phyloP scores from a whole-genome alignment of 257 asterid species.

The Lavandula angustifolia region DNA sequence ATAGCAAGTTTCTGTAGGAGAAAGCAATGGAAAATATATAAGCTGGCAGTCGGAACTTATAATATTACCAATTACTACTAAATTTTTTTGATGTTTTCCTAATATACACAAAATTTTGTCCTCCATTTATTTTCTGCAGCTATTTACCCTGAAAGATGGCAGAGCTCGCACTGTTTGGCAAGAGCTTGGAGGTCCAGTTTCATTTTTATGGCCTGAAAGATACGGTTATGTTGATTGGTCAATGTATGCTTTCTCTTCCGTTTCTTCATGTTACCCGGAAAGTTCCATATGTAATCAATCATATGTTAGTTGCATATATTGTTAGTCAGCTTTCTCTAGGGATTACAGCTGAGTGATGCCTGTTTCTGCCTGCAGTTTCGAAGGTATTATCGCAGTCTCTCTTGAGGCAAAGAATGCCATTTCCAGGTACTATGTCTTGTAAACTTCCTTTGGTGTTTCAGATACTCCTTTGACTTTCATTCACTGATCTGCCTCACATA shows the following conservation, averaged over 20 bases:
- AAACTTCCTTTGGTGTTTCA: neutral
- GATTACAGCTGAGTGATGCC: slow-evolving; percentile 36
- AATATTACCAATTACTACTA: slow-evolving; percentile 8
- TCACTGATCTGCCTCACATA: neutral
- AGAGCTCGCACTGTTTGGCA: slow-evolving; percentile 70
- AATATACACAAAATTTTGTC: slow-evolving; percentile 3
- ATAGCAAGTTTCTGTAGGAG: slow-evolving; percentile 16
- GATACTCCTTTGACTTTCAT: slow-evolving; percentile 26
- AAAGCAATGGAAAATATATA: slow-evolving; percentile 18
- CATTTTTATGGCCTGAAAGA: slow-evolving; percentile 74
- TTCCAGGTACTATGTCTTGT: slow-evolving; percentile 55
- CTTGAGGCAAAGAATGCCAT: slow-evolving; percentile 81
- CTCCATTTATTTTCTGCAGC: slow-evolving; percentile 49
- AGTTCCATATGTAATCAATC: slow-evolving; percentile 26
- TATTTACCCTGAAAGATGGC: slow-evolving; percentile 76
- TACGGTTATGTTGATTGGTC: slow-evolving; percentile 86
- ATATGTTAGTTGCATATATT: slow-evolving; percentile 19
- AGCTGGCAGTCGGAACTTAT: slow-evolving; percentile 23
- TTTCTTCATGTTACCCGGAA: slow-evolving; percentile 28
- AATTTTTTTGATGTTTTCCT: slow-evolving; percentile 15
- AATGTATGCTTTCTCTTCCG: slow-evolving; percentile 56
- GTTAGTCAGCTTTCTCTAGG: slow-evolving; percentile 26
- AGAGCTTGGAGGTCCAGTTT: slow-evolving; percentile 73
- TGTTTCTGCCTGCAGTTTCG: slow-evolving; percentile 65
- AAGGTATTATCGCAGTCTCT: slow-evolving; percentile 79